These are phyloP conservation scores for Magnolia changhungtana DNA, from an alignment of 164 flowering plant genomes.

Conservation along the genomic window DNA sequence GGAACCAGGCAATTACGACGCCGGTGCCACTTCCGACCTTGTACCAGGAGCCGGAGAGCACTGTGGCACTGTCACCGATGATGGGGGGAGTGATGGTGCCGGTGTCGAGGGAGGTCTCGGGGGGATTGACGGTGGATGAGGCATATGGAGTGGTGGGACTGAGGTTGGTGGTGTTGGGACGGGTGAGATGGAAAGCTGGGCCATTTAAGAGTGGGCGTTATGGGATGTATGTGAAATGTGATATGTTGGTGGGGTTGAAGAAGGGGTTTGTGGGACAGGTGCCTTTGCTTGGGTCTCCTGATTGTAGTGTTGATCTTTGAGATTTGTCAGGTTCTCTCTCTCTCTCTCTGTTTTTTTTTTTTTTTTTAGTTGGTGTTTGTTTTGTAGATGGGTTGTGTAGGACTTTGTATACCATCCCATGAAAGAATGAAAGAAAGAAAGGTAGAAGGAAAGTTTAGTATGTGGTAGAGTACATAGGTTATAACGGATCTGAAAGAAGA, in stretches of 20 bases:
- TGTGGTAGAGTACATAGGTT: not conserved
- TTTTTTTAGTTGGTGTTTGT: not conserved
- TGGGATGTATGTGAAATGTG: conserved; percentile 61
- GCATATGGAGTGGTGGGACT: conserved; percentile 61
- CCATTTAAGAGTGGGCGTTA: conserved; percentile 37
- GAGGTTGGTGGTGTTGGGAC: conserved; percentile 61
- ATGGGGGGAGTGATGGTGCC: conserved; percentile 49
- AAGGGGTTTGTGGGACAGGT: conserved; percentile 50
- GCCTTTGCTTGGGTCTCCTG: conserved; percentile 68
- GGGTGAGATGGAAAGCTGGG: conserved; percentile 67
- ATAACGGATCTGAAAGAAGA: not conserved
- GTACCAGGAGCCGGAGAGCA: conserved; percentile 39
- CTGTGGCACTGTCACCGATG: conserved; percentile 61
- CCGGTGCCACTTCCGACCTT: conserved; percentile 57
- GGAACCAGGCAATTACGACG: conserved; percentile 58
- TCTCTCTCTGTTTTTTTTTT: not conserved
- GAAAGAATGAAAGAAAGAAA: not conserved
- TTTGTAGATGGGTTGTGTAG: not conserved
- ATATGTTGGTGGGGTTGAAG: conserved; percentile 62
- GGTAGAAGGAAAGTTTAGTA: not conserved
- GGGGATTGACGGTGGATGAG: conserved; percentile 52
- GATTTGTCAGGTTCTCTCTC: not conserved
- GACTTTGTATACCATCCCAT: not conserved
- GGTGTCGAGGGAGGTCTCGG: conserved; percentile 51
- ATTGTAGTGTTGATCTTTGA: conserved; percentile 51